Percentiles rank a stretch among this genome's conserved stretches.
These are phyloP conservation scores for Cinchona pubescens DNA, from an alignment of 257 asterid genomes.

Conservation along the genomic window DNA sequence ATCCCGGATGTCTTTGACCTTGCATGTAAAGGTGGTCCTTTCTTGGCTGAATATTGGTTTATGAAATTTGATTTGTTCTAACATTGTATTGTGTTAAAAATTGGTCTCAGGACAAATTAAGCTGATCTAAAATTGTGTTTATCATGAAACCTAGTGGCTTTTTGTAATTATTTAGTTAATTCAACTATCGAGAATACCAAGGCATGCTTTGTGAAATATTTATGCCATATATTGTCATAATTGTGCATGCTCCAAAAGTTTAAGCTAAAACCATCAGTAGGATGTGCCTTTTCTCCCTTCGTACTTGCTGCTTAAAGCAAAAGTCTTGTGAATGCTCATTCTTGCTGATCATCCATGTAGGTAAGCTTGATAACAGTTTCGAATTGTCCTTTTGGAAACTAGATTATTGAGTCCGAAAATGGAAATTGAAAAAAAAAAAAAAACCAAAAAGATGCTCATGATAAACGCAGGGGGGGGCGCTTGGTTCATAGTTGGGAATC, in stretches of 20 bases:
- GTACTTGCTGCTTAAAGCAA: neutral
- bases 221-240: too few species aligned
- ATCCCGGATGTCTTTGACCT: neutral
- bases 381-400: neutral
- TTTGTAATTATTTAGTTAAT: neutral
- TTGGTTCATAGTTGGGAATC: too few species aligned
- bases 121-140: neutral
- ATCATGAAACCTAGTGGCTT: neutral
- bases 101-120: too few species aligned
- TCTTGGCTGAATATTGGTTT: neutral
- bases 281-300: neutral
- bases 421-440: neutral
- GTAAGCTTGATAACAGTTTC: neutral
- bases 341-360: neutral
- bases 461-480: too few species aligned
- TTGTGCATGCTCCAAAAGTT: neutral
- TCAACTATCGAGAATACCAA: neutral
- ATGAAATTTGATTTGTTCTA: conserved; percentile 1
- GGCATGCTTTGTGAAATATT: neutral
- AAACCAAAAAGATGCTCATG: too few species aligned
- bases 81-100: neutral
- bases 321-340: neutral
- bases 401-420: neutral
- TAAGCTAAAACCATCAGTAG: neutral
- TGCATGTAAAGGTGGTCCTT: neutral